Percentiles rank a stretch among this genome's conserved stretches.
Evolutionary conservation across 768 basidiomycete genomes (phyloP).

Genomic region (Hygrocybe coccinea): DNA sequence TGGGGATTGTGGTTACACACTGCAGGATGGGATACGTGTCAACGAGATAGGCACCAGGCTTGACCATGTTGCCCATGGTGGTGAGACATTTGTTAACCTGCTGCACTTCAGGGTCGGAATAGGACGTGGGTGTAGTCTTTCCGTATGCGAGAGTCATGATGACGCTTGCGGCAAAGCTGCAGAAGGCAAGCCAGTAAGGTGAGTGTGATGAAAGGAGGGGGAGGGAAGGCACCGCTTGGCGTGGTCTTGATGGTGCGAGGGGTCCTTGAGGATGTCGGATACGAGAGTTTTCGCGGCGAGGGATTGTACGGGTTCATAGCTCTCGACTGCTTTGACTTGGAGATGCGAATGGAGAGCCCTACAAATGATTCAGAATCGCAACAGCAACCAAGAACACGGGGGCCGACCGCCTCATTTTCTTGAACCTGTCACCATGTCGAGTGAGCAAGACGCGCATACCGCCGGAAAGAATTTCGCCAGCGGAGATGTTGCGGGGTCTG

Average conservation of each 20-base stretch:
- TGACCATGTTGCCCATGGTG: conserved; percentile 40
- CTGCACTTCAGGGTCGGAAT: conserved; percentile 43
- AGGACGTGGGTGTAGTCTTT: conserved; percentile 34
- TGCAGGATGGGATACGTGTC: conserved; percentile 44
- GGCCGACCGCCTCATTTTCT: conserved; percentile 53
- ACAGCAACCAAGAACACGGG: background rate
- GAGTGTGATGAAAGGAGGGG: background rate
- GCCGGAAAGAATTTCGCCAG: conserved; percentile 54
- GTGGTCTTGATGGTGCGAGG: conserved; percentile 49
- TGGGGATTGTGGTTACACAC: conserved; percentile 11
- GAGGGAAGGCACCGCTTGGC: conserved; percentile 39
- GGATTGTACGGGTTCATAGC: conserved; percentile 49
- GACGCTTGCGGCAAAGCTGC: conserved; percentile 46
- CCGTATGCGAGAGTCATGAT: conserved; percentile 51
- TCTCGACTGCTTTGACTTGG: conserved; percentile 46
- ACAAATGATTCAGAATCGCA: background rate
- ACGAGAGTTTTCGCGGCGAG: conserved; percentile 40
- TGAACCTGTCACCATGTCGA: conserved; percentile 53
- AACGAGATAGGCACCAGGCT: conserved; percentile 44
- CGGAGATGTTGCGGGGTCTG: conserved; percentile 51
- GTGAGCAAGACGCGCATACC: conserved; percentile 56
- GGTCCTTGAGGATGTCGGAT: conserved; percentile 40
- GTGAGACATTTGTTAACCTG: conserved; percentile 45
- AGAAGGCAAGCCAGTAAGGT: background rate
- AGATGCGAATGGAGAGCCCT: conserved; percentile 59